Percentiles rank a stretch among this genome's conserved stretches.
Conservation (phyloP, 768 basidiomycete species). For the Hygrophorus pudorinus region DNA sequence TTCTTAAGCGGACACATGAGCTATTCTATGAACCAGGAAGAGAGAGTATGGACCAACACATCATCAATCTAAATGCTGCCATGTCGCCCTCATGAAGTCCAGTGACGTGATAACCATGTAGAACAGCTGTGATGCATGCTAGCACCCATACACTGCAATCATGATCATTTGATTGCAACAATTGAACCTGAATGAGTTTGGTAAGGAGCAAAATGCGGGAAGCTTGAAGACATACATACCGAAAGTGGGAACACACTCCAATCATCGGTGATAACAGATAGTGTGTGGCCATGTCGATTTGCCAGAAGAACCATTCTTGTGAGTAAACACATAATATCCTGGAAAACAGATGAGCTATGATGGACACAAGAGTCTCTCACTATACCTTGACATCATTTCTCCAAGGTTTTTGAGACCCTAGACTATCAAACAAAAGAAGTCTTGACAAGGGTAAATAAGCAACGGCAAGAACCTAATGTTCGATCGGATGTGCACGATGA, state of each 20-base stretch:
- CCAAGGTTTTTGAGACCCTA: constrained; percentile 10
- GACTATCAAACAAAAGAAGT: constrained; percentile 23
- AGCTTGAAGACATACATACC: background rate
- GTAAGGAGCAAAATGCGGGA: too few relatives aligned
- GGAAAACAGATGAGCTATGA: background rate
- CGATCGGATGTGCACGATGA: constrained; percentile 12
- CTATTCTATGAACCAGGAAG: background rate
- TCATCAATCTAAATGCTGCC: constrained; percentile 2
- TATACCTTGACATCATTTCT: constrained; percentile 6
- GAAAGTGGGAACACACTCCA: constrained; percentile 9
- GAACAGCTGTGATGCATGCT: constrained; percentile 11
- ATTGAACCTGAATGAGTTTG: too few relatives aligned
- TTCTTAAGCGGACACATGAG: background rate
- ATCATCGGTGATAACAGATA: constrained; percentile 2
- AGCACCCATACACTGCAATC: constrained; percentile 19
- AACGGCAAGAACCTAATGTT: constrained; percentile 25
- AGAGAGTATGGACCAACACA: constrained; percentile 12
- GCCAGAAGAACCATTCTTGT: constrained; percentile 6
- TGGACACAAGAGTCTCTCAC: background rate
- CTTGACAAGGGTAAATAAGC: constrained; percentile 6
- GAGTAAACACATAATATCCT: constrained; percentile 10
- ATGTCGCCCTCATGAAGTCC: constrained; percentile 12
- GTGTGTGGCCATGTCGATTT: constrained; percentile 3
- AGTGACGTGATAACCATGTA: constrained; percentile 12
- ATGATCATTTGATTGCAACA: constrained; percentile 12